A percentile compares a stretch with the other conserved stretches of the same genome.
Evolutionary conservation across 2,329 filamentous ascomycete genomes (phyloP).

Genomic region (Coleophoma cylindrospora): DNA sequence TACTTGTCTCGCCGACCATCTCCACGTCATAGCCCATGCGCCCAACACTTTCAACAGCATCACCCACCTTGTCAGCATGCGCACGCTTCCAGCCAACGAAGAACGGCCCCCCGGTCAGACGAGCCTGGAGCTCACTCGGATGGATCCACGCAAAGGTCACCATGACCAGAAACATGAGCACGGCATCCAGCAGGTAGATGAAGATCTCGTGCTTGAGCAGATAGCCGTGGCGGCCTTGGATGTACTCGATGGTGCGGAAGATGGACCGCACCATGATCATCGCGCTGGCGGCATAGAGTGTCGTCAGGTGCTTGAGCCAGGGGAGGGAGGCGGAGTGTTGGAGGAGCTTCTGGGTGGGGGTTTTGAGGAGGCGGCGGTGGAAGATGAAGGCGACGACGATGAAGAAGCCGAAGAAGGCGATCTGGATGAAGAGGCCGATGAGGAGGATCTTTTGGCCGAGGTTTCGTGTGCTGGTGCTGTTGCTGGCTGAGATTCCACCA

Average conservation of each 20-base stretch:
- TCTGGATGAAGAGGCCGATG: slow-evolving; percentile 40
- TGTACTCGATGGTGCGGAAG: slow-evolving; percentile 43
- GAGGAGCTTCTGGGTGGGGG: background rate
- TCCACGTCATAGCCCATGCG: too few relatives aligned
- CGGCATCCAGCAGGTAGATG: slow-evolving; percentile 37
- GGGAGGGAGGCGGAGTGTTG: background rate
- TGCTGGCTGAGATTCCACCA: slow-evolving; percentile 12
- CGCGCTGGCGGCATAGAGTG: slow-evolving; percentile 31
- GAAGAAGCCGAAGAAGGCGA: slow-evolving; percentile 43
- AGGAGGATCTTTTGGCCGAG: slow-evolving; percentile 37
- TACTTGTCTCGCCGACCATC: too few relatives aligned
- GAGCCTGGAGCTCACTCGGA: slow-evolving; percentile 16
- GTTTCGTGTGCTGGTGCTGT: slow-evolving; percentile 20
- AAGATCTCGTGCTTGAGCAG: slow-evolving; percentile 31
- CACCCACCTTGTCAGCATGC: too few relatives aligned
- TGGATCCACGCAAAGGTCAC: slow-evolving; percentile 28
- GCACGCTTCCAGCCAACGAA: background rate
- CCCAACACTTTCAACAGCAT: too few relatives aligned
- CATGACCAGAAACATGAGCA: slow-evolving; percentile 35
- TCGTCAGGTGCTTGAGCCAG: slow-evolving; percentile 26
- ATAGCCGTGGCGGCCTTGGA: slow-evolving; percentile 35
- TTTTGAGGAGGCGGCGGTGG: background rate
- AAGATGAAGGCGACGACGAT: slow-evolving; percentile 19
- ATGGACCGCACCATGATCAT: slow-evolving; percentile 41
- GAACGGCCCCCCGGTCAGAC: background rate